Evolutionary conservation across 2,329 filamentous ascomycete species (phyloP).

Genomic region (Ophiostoma novo-ulmi): DNA sequence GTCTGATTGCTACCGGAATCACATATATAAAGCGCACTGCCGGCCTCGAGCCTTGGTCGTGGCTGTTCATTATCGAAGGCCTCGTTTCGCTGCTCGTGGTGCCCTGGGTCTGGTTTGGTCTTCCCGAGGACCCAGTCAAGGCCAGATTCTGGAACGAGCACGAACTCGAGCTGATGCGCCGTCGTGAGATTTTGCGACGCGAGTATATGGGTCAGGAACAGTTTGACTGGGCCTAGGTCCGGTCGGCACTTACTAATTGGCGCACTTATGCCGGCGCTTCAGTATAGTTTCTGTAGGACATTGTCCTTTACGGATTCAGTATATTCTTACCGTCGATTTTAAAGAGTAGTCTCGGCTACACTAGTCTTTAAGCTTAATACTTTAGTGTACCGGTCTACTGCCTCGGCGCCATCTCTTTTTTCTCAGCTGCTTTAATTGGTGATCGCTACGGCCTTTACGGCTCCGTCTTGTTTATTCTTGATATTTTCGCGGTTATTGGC

Average conservation of each 20-base stretch:
- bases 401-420: background rate
- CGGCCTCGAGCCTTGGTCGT: background rate
- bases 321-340: background rate
- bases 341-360: background rate
- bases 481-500: background rate
- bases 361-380: background rate
- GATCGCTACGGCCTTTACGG: background rate
- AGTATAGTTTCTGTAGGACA: background rate
- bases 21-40: background rate
- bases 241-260: background rate
- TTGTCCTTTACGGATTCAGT: background rate
- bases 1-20: background rate
- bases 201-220: background rate
- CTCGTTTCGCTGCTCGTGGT: background rate
- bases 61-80: background rate
- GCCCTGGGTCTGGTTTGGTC: background rate
- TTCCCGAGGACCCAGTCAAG: background rate
- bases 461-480: background rate
- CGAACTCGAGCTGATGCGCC: background rate
- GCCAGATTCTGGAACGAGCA: background rate
- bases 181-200: background rate
- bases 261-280: background rate
- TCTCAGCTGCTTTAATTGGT: background rate
- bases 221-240: background rate
- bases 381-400: background rate